These are phyloP conservation scores for Trifolium repens DNA, from an alignment of 306 rosid species.

Conservation along the genomic window DNA sequence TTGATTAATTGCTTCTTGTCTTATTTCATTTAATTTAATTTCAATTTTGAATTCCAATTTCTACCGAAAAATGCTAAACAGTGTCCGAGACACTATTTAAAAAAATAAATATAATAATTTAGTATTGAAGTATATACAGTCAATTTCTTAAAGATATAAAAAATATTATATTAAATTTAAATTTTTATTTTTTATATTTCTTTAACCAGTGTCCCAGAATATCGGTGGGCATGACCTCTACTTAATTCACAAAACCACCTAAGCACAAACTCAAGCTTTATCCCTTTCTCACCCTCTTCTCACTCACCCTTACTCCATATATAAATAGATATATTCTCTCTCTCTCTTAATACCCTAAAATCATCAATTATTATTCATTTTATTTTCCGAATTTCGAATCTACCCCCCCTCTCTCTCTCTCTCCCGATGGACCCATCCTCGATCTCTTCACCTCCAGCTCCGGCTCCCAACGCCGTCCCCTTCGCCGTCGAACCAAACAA, in stretches of 20 bases:
- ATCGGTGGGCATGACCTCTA: too few relatives aligned
- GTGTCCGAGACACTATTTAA: too few relatives aligned
- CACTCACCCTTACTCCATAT: background rate
- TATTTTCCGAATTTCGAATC: slow-evolving; percentile 47
- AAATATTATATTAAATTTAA: too few relatives aligned
- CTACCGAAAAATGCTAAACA: slow-evolving; percentile 9
- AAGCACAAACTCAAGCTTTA: slow-evolving; percentile 5
- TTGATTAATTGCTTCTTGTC: background rate
- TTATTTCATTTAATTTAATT: background rate
- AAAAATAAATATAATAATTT: too few relatives aligned
- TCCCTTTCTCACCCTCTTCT: slow-evolving; percentile 22
- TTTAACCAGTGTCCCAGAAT: too few relatives aligned
- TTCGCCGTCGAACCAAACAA: slow-evolving; percentile 42
- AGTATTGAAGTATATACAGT: too few relatives aligned
- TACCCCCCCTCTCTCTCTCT: slow-evolving; percentile 10
- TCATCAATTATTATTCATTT: background rate
- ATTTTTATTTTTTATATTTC: too few relatives aligned
- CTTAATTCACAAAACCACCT: slow-evolving; percentile 48
- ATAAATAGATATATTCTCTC: background rate
- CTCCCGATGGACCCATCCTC: slow-evolving; percentile 64
- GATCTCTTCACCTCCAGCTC: slow-evolving; percentile 40
- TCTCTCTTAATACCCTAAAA: slow-evolving; percentile 15
- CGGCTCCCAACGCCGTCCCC: slow-evolving; percentile 36
- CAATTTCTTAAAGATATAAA: too few relatives aligned
- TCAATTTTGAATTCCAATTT: slow-evolving; percentile 15